Evolutionary conservation across 164 flowering plant species (phyloP).

Genomic region (Malania oleifera): DNA sequence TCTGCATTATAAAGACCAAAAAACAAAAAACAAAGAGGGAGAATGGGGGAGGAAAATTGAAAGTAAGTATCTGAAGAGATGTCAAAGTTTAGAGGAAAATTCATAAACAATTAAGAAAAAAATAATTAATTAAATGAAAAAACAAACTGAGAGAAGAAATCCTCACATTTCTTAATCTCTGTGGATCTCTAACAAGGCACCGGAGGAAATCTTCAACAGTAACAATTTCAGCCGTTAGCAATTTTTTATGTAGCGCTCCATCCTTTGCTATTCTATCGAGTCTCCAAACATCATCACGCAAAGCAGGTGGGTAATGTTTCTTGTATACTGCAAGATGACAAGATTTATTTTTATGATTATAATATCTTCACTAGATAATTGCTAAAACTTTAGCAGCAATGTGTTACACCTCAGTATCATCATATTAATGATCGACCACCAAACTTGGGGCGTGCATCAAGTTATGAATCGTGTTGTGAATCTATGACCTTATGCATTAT

Average conservation of each 20-base stretch:
- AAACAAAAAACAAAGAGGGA: background rate
- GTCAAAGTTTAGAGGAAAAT: background rate
- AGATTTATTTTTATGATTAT: too few relatives aligned
- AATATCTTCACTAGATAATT: too few relatives aligned
- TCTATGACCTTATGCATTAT: too few relatives aligned
- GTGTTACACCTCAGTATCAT: too few relatives aligned
- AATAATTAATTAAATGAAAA: background rate
- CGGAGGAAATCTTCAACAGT: constrained; percentile 65
- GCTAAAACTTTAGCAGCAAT: too few relatives aligned
- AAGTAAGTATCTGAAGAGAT: background rate
- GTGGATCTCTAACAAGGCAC: constrained; percentile 45
- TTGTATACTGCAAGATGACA: constrained; percentile 43
- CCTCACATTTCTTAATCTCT: constrained; percentile 45
- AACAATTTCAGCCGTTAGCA: constrained; percentile 31
- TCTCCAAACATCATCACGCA: constrained; percentile 67
- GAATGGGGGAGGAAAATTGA: too few relatives aligned
- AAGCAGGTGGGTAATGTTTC: constrained; percentile 63
- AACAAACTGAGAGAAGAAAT: background rate
- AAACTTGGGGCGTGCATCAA: too few relatives aligned
- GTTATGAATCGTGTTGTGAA: too few relatives aligned
- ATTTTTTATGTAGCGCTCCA: constrained; percentile 54
- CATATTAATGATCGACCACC: too few relatives aligned
- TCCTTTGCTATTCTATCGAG: constrained; percentile 62
- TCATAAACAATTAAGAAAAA: background rate
- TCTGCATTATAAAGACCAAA: constrained; percentile 21